phyloP scores from a whole-genome alignment of 2,329 filamentous ascomycete genomes.

The Purpureocillium takamizusanense region DNA sequence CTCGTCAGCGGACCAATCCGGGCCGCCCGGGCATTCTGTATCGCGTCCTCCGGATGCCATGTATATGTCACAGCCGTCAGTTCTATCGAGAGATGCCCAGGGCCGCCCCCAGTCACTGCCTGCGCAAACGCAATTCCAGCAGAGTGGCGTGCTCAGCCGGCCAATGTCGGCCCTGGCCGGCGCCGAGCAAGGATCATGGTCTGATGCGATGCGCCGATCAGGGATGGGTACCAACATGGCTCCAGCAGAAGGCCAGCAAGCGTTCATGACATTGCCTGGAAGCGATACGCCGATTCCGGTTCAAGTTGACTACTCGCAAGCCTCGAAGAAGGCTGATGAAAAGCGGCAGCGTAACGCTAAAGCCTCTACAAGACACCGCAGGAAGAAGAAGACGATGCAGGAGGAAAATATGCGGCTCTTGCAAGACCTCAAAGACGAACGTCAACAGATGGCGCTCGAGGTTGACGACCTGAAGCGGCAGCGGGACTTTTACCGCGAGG shows the following conservation, averaged over 20 bases:
- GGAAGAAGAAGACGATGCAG: constrained; percentile 75
- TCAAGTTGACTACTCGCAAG: constrained; percentile 71
- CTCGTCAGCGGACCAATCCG: constrained; percentile 16
- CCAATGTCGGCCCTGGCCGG: constrained; percentile 11
- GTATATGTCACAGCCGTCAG: constrained; percentile 14
- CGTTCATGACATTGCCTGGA: constrained; percentile 28
- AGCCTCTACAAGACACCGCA: constrained; percentile 73
- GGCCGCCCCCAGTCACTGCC: constrained; percentile 8
- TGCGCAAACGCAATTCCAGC: constrained; percentile 13
- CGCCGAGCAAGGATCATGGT: constrained; percentile 15
- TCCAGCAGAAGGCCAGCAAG: constrained; percentile 24
- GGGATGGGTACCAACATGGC: constrained; percentile 15
- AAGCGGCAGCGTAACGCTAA: constrained; percentile 80
- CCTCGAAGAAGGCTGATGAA: constrained; percentile 74
- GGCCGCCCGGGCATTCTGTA: constrained; percentile 26
- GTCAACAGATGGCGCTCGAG: constrained; percentile 52
- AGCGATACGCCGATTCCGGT: constrained; percentile 40
- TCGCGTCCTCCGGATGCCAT: constrained; percentile 13
- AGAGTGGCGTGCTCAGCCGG: constrained; percentile 11
- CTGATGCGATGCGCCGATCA: constrained; percentile 22
- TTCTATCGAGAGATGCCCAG: constrained; percentile 11
- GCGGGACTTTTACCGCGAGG: constrained; percentile 62
- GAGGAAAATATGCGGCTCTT: constrained; percentile 62
- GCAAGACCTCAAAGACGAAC: constrained; percentile 57
- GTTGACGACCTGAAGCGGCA: constrained; percentile 50